These are phyloP conservation scores for Trichophaea hybrida DNA, from an alignment of 2,329 filamentous ascomycete species.

Conservation along the genomic window DNA sequence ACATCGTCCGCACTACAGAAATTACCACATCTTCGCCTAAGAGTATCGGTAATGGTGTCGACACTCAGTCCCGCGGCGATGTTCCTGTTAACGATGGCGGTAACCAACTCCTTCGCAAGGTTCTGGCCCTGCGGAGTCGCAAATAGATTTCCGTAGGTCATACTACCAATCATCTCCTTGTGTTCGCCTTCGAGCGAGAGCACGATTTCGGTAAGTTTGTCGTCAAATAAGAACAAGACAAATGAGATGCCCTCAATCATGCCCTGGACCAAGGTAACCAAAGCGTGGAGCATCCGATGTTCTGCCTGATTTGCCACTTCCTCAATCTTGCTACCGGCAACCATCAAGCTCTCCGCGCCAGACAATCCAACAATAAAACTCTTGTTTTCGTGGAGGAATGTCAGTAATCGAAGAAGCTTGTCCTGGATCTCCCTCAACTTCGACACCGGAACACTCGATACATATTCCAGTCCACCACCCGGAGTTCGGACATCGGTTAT, in stretches of 20 bases:
- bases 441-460: conserved; percentile 47
- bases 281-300: conserved; percentile 76
- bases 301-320: conserved; percentile 87
- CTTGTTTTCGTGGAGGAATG: conserved; percentile 76
- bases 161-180: conserved; percentile 52
- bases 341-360: conserved; percentile 72
- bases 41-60: conserved; percentile 89
- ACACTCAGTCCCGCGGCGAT: conserved; percentile 95
- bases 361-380: conserved; percentile 84
- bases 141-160: conserved; percentile 84
- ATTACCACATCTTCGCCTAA: conserved; percentile 80
- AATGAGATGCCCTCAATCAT: conserved; percentile 96
- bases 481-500: conserved; percentile 40
- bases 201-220: conserved; percentile 79
- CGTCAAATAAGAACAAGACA: conserved; percentile 84
- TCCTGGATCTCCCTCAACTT: conserved; percentile 69
- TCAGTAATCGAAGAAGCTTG: conserved; percentile 60
- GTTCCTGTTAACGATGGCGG: conserved; percentile 94
- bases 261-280: conserved; percentile 72
- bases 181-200: conserved; percentile 55
- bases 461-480: conserved; percentile 47
- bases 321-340: conserved; percentile 68
- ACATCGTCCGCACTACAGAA: conserved; percentile 98
- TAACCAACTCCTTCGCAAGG: conserved; percentile 84
- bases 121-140: conserved; percentile 66